Base-by-base conservation (phyloP, 2,329 filamentous ascomycete genomes). In the Hypomyces rosellus region DNA sequence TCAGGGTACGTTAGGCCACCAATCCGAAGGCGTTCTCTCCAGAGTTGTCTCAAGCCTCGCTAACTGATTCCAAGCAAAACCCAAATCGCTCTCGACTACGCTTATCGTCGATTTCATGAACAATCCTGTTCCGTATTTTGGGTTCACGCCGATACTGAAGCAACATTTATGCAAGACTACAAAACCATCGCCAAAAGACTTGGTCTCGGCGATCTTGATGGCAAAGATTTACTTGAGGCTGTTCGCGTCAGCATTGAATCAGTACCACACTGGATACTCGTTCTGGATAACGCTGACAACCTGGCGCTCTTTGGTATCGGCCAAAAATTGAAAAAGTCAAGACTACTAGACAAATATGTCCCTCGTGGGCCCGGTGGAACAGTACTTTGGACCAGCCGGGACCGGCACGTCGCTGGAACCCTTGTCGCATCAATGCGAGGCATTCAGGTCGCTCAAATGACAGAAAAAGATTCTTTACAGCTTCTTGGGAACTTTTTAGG, bases 81-180 rank as follows among this genome's bases (percentile, higher is more conserved):
- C 0, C 67, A 70, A 45, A 59, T 71, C 15, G 67, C 67, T 2
- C 54, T 69, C 3, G 59, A 68, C 12, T 70, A 64, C 49, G 65
- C 65, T 2, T 65, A 68, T 49, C 45, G 47, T 5, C 57, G 58
- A 48, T 50, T 52, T n/a, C 13, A 53, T 5, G 55, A 59, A 11
- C 41, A 49, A 0, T 16, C 45, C 5, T 64, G 63, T 46, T 67
- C 63, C 0, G 57, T 72, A 2, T 68, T 70, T 50, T 71, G 65
- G 68, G 63, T 70, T 1, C 64, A 68, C 49, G 68, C 67, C 11
- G 60, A 67, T 45, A 65, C 49, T 44, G 54, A 61, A 34, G 57
- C 59, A 11, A 67, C 61, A 3, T 67, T 71, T 45, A 40, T 50
- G 2, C 55, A 62, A 9, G 63, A 63, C 50, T 69, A 65, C 39